Base-by-base conservation (phyloP, 768 basidiomycete genomes). In the Boletus reticuloceps region DNA sequence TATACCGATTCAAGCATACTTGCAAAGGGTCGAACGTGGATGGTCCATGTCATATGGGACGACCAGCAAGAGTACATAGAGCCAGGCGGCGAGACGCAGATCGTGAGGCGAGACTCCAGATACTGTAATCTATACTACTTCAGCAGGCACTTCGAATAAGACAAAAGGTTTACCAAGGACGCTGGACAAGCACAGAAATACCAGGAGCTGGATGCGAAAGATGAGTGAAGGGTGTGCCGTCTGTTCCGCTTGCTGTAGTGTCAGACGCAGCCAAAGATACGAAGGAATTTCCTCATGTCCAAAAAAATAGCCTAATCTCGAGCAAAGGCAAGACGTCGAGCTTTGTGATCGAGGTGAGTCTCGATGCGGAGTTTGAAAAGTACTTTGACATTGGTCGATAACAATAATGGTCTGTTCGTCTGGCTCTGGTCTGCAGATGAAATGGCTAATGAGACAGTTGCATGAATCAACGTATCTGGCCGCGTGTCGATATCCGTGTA, bases 1-100 rank as follows among this genome's bases (percentile, higher is more conserved):
- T 72, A 42, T 3, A 69, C 50, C 3, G 72, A 63, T 56, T 76
- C 75, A 3, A 74, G 53, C 4, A 74, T 69, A 45, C 75, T 77
- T 19, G 74, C 74, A 55, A 77, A 77, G 2, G 75, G 74, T 38
- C 75, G 65, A 42, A 74, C 53, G 47, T 76, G 75, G 45, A 74
- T 74, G 4, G 74, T 74, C 39, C 66, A 63, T 32, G 67, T 63
- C 44, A 74, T 69, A 41, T 76, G 64, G 22, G 74, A 75, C 11
- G 74, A 74, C 70, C 16, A 76, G 56, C 14, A 75, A 60, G 17
- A 73, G 51, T 14, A 67, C 25, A 25, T 25, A 48, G 22, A 38
- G 58, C 59, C 37, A 68, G 38, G 17, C 56, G 65, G 20, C 64
- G 63, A 49, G 50, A 13, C 29, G 47, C 51, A 12, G 64, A 64